Conservation (phyloP, 257 asterid species). For the Solanum verrucosum region DNA sequence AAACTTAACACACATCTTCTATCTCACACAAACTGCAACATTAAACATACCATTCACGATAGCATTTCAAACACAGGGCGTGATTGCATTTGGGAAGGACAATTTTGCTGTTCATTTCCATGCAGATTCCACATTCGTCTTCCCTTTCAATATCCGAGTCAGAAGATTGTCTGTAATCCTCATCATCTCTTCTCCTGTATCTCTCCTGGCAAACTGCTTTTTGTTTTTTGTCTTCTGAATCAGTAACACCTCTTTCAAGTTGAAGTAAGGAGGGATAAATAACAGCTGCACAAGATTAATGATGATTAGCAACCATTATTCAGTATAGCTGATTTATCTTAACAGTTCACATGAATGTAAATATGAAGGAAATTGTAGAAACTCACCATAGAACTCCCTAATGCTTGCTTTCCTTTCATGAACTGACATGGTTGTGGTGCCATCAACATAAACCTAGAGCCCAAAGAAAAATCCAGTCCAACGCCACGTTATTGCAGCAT, state of each 20-base stretch:
- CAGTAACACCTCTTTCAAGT: slow-evolving; percentile 77
- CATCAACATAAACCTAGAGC: slow-evolving; percentile 84
- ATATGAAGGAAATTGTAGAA: neutral
- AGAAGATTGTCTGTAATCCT: slow-evolving; percentile 31
- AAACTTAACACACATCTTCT: neutral
- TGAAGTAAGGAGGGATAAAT: slow-evolving; percentile 85
- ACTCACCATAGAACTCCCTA: slow-evolving; percentile 84
- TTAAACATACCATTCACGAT: slow-evolving; percentile 75
- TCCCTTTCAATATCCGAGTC: slow-evolving; percentile 81
- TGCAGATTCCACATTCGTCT: slow-evolving; percentile 96
- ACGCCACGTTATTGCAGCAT: neutral
- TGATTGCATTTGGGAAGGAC: slow-evolving; percentile 89
- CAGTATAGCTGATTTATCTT: neutral
- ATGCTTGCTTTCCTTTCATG: slow-evolving; percentile 95
- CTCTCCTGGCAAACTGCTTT: slow-evolving; percentile 69
- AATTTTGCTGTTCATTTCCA: slow-evolving; percentile 75
- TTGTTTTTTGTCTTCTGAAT: slow-evolving; percentile 81
- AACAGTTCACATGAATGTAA: neutral
- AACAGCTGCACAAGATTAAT: slow-evolving; percentile 49
- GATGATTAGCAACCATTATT: slow-evolving; percentile 4
- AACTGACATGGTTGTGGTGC: slow-evolving; percentile 89
- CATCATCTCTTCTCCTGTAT: slow-evolving; percentile 70
- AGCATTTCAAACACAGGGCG: slow-evolving; percentile 87
- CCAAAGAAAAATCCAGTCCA: neutral
- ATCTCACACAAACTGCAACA: neutral